Conservation (phyloP, 2,329 filamentous ascomycete genomes). For the Stachybotrys echinatus region DNA sequence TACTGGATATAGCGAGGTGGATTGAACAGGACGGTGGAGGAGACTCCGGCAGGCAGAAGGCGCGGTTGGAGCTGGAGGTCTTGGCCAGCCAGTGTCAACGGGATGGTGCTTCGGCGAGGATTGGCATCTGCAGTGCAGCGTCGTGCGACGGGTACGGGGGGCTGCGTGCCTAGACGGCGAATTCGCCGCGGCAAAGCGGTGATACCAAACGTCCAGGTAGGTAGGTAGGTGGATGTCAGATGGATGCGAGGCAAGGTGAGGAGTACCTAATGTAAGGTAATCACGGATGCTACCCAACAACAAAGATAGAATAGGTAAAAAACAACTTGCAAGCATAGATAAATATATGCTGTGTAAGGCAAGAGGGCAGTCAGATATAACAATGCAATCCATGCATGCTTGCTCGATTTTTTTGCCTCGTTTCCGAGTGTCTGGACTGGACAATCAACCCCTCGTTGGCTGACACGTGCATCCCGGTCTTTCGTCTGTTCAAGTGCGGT, state of each 20-base stretch:
- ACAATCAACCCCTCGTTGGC: conserved; percentile 16
- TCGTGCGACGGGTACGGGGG: background rate
- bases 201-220: too few relatives aligned
- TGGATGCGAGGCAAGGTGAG: background rate
- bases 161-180: conserved; percentile 1
- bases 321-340: background rate
- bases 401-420: background rate
- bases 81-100: background rate
- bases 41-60: background rate
- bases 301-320: background rate
- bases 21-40: background rate
- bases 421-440: background rate
- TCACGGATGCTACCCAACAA: background rate
- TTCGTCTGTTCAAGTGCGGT: too few relatives aligned
- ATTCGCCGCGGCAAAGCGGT: background rate
- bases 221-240: background rate
- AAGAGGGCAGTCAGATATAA: background rate
- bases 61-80: background rate
- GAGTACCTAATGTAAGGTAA: background rate
- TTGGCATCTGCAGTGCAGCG: background rate
- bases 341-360: background rate
- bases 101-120: background rate
- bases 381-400: background rate
- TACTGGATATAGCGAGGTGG: background rate
- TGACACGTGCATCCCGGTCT: conserved; percentile 26